These are phyloP conservation scores for Aspergillus carlsbadensis DNA, from an alignment of 495 filamentous ascomycete genomes.

Conservation along the genomic window DNA sequence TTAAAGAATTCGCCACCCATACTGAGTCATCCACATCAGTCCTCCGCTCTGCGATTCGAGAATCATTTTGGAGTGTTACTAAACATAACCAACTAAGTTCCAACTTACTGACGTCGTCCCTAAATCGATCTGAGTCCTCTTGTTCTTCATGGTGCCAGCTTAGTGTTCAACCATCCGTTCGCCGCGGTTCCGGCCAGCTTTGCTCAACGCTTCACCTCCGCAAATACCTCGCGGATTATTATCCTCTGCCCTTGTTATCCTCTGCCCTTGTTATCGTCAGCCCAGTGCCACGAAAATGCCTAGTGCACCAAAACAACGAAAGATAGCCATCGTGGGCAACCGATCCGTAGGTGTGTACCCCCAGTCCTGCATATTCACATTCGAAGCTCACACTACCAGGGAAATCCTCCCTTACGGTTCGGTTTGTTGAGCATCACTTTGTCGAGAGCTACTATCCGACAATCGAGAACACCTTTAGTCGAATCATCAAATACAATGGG, in stretches of 20 bases:
- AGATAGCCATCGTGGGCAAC: constrained; percentile 97
- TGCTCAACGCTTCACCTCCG: not conserved
- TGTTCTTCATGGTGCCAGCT: not conserved
- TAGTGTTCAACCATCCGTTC: not conserved
- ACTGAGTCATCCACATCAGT: constrained; percentile 14
- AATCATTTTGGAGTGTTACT: not conserved
- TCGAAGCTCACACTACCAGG: constrained; percentile 50
- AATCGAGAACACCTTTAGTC: constrained; percentile 98
- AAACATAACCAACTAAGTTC: not conserved
- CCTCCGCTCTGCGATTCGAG: not conserved
- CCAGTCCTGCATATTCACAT: not conserved
- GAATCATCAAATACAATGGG: constrained; percentile 84
- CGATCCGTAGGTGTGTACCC: constrained; percentile 82
- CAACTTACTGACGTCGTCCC: constrained; percentile 1
- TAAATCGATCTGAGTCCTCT: not conserved
- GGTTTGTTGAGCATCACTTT: constrained; percentile 96
- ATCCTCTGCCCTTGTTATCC: not conserved
- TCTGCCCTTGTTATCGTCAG: not conserved
- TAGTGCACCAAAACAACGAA: constrained; percentile 85
- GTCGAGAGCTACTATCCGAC: constrained; percentile 99
- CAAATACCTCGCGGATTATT: not conserved
- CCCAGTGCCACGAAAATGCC: constrained; percentile 56
- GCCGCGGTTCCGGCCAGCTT: not conserved
- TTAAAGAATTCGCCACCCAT: constrained; percentile 12
- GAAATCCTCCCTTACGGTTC: constrained; percentile 96